Base-by-base conservation (phyloP, 441 rosid genomes). In the Syzygium malaccense region DNA sequence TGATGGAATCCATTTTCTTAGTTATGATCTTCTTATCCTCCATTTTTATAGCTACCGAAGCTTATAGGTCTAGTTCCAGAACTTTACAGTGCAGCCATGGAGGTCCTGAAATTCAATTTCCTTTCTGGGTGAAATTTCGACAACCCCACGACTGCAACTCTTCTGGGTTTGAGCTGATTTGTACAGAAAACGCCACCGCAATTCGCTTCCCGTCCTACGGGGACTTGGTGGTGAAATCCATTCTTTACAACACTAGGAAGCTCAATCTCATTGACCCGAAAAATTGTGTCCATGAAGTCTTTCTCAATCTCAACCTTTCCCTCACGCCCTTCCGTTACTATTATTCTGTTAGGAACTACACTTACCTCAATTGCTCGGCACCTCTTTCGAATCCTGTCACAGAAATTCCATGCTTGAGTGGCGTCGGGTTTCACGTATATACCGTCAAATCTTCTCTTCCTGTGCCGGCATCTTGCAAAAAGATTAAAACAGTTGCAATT, bases 281-380 rank as follows among this genome's bases (percentile, higher is more conserved):
- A 55, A 91, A 86, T 14, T 95, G 98, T 89, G 93, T 93, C 90
- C 96, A 93, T 75, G 91, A 86, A 88, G 96, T 93, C n/a, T 95
- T 95, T 86, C 94, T 95, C 17, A 89, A 95, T 86, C 96, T 95
- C 66, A 88, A 95, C 89, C 94, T 95, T 86, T 91, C 96, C 41
- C 66, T 79, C 12, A 92, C 98, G 3, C 95, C 92, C 9, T 95
- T 95, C 89, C 89, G 19, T 13, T 94, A 95, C 88, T 92, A 89
- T 91, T 93, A 93, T 60, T 60, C 86, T 37, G 88, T 93, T 66
- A 93, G 88, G 92, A 91, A 91, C 56, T 92, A 93, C 90, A 92
- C 95, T 4, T 95, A 94, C 92, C 90, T 95, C 80, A 95, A 93
- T 57, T 95, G 98, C 88, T 94, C 98, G 8, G 80, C 89, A 9